A percentile compares a stretch with the other conserved stretches of the same genome.
These are phyloP conservation scores for Phytophthora ohioensis DNA, from an alignment of 352 stramenopile species.

Conservation along the genomic window DNA sequence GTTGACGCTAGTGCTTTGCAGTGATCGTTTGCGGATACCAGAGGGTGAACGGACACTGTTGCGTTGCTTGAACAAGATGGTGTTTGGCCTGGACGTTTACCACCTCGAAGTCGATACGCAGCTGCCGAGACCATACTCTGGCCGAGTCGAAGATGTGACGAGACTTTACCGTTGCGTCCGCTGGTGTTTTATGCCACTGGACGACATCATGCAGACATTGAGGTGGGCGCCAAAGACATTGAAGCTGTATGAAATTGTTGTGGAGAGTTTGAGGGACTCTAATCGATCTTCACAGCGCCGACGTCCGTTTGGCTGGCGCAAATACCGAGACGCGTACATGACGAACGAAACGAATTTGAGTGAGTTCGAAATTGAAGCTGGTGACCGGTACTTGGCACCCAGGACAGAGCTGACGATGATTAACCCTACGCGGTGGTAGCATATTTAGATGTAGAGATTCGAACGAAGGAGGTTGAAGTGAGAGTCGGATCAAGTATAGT, in stretches of 20 bases:
- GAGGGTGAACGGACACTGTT: slow-evolving; percentile 60
- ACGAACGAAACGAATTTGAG: slow-evolving; percentile 47
- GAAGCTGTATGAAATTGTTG: slow-evolving; percentile 62
- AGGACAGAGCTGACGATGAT: neutral
- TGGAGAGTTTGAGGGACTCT: slow-evolving; percentile 30
- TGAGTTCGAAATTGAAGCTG: slow-evolving; percentile 73
- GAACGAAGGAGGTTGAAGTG: slow-evolving; percentile 11
- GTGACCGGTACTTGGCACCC: slow-evolving; percentile 39
- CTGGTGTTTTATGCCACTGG: slow-evolving; percentile 64
- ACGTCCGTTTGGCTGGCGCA: slow-evolving; percentile 33
- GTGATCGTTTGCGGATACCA: slow-evolving; percentile 61
- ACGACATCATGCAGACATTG: slow-evolving; percentile 61
- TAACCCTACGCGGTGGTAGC: slow-evolving; percentile 3
- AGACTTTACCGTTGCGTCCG: slow-evolving; percentile 61
- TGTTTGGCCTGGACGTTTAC: slow-evolving; percentile 37
- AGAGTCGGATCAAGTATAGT: neutral
- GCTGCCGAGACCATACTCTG: slow-evolving; percentile 32
- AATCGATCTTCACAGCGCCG: slow-evolving; percentile 29
- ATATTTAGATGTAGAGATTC: neutral
- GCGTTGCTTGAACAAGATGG: slow-evolving; percentile 45
- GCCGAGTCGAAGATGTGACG: slow-evolving; percentile 44
- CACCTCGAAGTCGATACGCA: neutral
- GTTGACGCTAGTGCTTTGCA: slow-evolving; percentile 59
- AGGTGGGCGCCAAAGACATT: slow-evolving; percentile 46
- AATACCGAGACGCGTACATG: slow-evolving; percentile 31